Evolutionary conservation across 148 eudicot genomes (phyloP).

Genomic region (Amaranthus hypochondriacus): DNA sequence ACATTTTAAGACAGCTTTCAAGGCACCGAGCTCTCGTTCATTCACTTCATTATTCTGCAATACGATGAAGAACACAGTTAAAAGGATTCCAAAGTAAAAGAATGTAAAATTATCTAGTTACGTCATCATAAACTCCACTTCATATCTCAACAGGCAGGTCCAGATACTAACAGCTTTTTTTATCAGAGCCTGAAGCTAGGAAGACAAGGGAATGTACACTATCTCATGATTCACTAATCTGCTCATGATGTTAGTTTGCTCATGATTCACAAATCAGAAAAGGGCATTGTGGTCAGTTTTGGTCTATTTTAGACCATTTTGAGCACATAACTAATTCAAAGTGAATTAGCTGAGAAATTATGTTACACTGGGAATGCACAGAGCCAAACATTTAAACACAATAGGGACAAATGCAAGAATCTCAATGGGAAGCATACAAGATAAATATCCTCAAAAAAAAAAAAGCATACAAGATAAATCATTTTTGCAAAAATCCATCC

Average conservation of each 20-base stretch:
- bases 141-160: background rate
- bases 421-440: background rate
- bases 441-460: too few species aligned
- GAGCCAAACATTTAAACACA: background rate
- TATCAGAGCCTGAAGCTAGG: background rate
- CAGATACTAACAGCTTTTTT: background rate
- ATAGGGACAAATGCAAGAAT: background rate
- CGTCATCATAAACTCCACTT: background rate
- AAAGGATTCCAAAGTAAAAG: background rate
- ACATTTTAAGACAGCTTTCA: slow-evolving; percentile 83
- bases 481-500: too few species aligned
- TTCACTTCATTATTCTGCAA: slow-evolving; percentile 61
- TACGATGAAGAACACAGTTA: background rate
- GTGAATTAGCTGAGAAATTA: too few species aligned
- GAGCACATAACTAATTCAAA: too few species aligned
- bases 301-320: too few species aligned
- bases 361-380: too few species aligned
- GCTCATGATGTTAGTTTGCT: too few species aligned
- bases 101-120: background rate
- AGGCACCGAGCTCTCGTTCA: slow-evolving; percentile 81
- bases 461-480: too few species aligned
- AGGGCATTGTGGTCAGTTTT: too few species aligned
- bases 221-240: too few species aligned
- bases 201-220: background rate
- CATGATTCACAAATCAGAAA: too few species aligned